Base-by-base conservation (phyloP, 345 rosid species). In the Moricandia moricandioides region DNA sequence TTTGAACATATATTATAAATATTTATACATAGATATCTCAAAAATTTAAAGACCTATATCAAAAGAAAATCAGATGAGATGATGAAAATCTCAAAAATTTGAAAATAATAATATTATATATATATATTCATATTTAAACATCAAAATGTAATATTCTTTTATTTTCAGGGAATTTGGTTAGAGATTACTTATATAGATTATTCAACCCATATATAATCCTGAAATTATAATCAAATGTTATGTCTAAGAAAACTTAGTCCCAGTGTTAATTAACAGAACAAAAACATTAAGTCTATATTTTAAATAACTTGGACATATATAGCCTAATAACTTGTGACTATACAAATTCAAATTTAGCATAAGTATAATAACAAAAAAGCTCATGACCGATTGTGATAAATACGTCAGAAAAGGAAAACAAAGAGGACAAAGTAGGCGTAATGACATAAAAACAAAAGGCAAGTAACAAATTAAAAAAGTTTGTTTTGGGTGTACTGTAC, bases 401-500 rank as follows among this genome's bases (percentile, higher is more conserved):
- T 56, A 43, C 71, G 80, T 77, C 72, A 64, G 67, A 64, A 71
- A 77, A 76, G 29, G 5, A 77, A 21, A 70, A 77, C 30, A 64
- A 70, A 31, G 76, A 70, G 66, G 76, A 70, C 75, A 77, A 70
- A 64, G 33, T 56, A 77, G 62, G 57, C 54, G 61, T 66, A 7
- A 55, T 55, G 52, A 14, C 66, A 65, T 71, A 65, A 47, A 54
- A 45, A 45, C 52, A 45, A 45, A 45, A 45, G 65, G 24, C 55
- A 49, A 49, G 10, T 67, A 71, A 78, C 76, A 72, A 78, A 78
- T 66, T 60, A 78, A 21, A 64, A 77, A 77, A 71, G 63, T 65
- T 77, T 71, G 72, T 77, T 45, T 71, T 58, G 62, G 47, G 72
- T 71, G 58, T 65, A 72, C 73, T 71, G 58, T 65, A 72, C 77